These are phyloP conservation scores for Buddleja alternifolia DNA, from an alignment of 257 asterid genomes.

Conservation along the genomic window DNA sequence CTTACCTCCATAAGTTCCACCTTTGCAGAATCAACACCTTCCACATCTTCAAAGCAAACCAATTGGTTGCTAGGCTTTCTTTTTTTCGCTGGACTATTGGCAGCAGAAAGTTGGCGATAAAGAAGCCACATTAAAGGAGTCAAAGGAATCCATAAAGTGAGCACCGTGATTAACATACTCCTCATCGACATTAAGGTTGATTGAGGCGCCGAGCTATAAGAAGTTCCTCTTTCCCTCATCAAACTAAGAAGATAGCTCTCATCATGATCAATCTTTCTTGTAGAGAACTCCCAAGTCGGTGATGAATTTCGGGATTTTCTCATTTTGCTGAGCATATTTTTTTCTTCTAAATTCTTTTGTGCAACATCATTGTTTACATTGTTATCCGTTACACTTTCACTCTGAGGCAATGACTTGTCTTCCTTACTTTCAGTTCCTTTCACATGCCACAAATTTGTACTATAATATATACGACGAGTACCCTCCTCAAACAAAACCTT, in stretches of 20 bases:
- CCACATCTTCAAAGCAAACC: conserved; percentile 85
- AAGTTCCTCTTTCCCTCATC: conserved; percentile 82
- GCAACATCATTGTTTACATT: conserved; percentile 27
- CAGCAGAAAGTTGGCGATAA: conserved; percentile 82
- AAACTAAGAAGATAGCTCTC: conserved; percentile 83
- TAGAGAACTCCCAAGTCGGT: conserved; percentile 76
- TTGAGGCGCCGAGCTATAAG: conserved; percentile 88
- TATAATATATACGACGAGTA: conserved; percentile 77
- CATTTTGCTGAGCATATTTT: conserved; percentile 35
- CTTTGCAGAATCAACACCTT: conserved; percentile 92
- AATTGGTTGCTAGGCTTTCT: conserved; percentile 62
- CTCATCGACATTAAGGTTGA: conserved; percentile 69
- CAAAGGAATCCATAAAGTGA: conserved; percentile 90
- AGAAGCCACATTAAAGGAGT: conserved; percentile 91
- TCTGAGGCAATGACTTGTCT: conserved; percentile 20
- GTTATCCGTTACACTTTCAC: conserved; percentile 33
- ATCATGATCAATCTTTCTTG: conserved; percentile 91
- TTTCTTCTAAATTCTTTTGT: conserved; percentile 25
- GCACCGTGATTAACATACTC: conserved; percentile 70
- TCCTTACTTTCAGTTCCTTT: conserved; percentile 32
- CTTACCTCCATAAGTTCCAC: conserved; percentile 94
- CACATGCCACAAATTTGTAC: conserved; percentile 32
- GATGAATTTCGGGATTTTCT: conserved; percentile 40
- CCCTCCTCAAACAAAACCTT: conserved; percentile 95
- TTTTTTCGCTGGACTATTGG: conserved; percentile 82